Base-by-base conservation (phyloP, 345 rosid species). In the Boechera retrofracta region DNA sequence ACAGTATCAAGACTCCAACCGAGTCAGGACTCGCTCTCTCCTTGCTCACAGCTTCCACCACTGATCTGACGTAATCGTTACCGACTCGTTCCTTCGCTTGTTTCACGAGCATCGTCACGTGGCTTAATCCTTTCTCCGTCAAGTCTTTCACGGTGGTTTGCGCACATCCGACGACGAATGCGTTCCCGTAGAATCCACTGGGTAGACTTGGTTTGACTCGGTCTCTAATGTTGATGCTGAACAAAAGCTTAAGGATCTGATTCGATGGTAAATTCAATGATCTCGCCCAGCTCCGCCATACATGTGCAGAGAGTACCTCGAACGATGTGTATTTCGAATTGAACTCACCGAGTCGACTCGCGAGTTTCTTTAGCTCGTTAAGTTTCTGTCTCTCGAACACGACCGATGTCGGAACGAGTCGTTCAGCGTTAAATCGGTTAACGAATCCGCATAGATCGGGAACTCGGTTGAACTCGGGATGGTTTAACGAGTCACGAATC, bases 231-330 rank as follows among this genome's bases (percentile, higher is more conserved):
- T 91, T 86, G 52, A 89, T 79, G 57, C 96, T 91, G 33, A 93
- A 93, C 5, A 93, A 80, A 39, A 93, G 94, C 85, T 89, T 91
- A 52, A 85, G 11, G 39, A 33, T 83, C 74, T 93, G 98, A 24
- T 83, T 88, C 16, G 87, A 71, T 0, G 96, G 92, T 21, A 93
- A 47, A 74, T 85, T 85, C 55, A 93, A 57, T 2, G 97, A 82
- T 58, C 88, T 85, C 6, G 87, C 88, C 98, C 98, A 93, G 83
- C 94, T 86, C 64, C 91, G 72, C 98, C 98, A 93, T 2, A 89
- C 84, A 41, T 93, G 98, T 15, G 96, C 97, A 0, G 97, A 81
- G 9, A 91, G 82, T 18, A 88, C 96, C 63, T 93, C 97, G 58
- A 89, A 93, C 26, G 90, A 87, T 24, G 97, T 89, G 82, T 64